Evolutionary conservation across 768 basidiomycete genomes (phyloP).

Genomic region (Lactarius evosmus): DNA sequence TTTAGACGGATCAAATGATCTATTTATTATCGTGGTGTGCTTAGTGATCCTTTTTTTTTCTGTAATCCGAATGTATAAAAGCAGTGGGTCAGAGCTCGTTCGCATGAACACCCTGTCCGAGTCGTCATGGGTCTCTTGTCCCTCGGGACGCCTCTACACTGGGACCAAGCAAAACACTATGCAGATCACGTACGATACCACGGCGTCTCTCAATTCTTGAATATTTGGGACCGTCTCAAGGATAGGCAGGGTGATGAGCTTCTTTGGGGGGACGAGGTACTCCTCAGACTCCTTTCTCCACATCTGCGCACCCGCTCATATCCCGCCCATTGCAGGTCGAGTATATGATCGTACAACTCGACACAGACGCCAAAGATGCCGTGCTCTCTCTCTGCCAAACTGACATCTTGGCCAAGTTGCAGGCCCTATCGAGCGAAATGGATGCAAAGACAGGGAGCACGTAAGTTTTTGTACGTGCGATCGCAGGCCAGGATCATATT

Average conservation of each 20-base stretch:
- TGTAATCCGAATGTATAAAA: neutral
- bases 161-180: constrained; percentile 85
- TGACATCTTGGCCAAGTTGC: constrained; percentile 84
- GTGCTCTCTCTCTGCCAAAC: constrained; percentile 91
- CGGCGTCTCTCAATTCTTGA: constrained; percentile 92
- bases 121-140: constrained; percentile 82
- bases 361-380: constrained; percentile 74
- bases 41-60: constrained; percentile 13
- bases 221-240: constrained; percentile 91
- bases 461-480: constrained; percentile 40
- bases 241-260: constrained; percentile 87
- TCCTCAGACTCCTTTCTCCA: neutral
- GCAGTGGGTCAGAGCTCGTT: neutral
- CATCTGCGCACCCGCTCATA: constrained; percentile 4
- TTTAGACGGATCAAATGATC: neutral
- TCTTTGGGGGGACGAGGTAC: constrained; percentile 97
- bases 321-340: constrained; percentile 60
- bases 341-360: constrained; percentile 90
- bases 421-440: constrained; percentile 63
- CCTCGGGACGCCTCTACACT: constrained; percentile 88
- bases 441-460: constrained; percentile 54
- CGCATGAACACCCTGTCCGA: neutral
- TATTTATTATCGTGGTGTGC: neutral
- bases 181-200: constrained; percentile 88
- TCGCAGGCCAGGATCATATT: neutral